Percentiles rank a stretch among this genome's conserved stretches.
phyloP scores from a whole-genome alignment of 2,329 filamentous ascomycete species.

The Bipolaris zeicola region DNA sequence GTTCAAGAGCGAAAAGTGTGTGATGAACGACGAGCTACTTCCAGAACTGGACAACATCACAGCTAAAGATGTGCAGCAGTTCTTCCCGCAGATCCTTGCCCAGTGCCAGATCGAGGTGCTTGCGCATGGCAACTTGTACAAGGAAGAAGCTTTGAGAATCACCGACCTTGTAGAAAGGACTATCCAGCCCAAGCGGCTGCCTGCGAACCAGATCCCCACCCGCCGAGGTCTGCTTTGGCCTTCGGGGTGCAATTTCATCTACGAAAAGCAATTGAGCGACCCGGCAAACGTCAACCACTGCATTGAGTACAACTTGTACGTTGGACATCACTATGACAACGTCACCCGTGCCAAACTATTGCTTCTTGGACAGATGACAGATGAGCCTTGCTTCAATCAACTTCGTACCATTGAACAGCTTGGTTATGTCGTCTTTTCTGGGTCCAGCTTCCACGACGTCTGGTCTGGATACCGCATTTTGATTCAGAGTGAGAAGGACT shows the following conservation, averaged over 20 bases:
- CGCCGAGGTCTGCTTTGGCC: constrained; percentile 78
- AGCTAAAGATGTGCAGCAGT: constrained; percentile 73
- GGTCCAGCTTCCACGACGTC: constrained; percentile 73
- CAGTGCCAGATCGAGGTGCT: constrained; percentile 89
- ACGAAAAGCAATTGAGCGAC: constrained; percentile 79
- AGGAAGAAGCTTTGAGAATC: constrained; percentile 86
- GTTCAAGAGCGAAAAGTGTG: constrained; percentile 77
- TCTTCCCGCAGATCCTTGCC: constrained; percentile 78
- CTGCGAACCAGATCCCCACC: constrained; percentile 79
- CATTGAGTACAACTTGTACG: constrained; percentile 56
- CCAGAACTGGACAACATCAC: constrained; percentile 77
- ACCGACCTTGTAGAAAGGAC: constrained; percentile 81
- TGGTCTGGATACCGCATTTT: constrained; percentile 81
- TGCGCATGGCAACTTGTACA: constrained; percentile 90
- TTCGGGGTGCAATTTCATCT: constrained; percentile 81
- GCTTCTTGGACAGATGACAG: constrained; percentile 85
- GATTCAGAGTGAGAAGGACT: constrained; percentile 88
- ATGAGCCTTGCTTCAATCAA: constrained; percentile 93
- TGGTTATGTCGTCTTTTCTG: constrained; percentile 93
- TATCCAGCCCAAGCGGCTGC: constrained; percentile 74
- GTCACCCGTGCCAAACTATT: constrained; percentile 74
- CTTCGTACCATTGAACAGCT: constrained; percentile 96
- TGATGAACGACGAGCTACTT: constrained; percentile 78
- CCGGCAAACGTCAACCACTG: constrained; percentile 76
- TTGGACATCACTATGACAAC: constrained; percentile 62